Percentiles rank a stretch among this genome's conserved stretches.
Conservation (phyloP, 1,284 basidiomycete species). For the Cystobasidium sp. region DNA sequence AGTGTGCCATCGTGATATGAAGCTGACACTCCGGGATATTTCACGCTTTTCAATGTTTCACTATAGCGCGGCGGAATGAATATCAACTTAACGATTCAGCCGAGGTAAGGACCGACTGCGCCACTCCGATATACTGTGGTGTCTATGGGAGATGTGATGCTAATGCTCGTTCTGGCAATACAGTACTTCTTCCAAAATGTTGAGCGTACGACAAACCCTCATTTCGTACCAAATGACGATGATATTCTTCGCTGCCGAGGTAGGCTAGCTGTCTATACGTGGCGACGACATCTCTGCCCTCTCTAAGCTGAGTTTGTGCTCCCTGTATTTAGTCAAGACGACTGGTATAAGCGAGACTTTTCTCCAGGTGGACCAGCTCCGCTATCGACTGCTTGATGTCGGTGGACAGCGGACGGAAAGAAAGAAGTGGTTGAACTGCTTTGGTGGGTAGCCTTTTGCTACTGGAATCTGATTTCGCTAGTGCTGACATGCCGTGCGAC, state of each 20-base stretch:
- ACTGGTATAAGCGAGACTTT: conserved; percentile 92
- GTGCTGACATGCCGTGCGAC: neutral
- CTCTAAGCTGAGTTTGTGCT: neutral
- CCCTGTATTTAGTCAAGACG: conserved; percentile 76
- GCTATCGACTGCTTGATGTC: conserved; percentile 74
- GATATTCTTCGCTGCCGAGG: conserved; percentile 79
- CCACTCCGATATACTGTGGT: neutral
- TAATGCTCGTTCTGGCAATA: neutral
- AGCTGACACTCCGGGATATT: too few species aligned
- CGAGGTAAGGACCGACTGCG: conserved; percentile 57
- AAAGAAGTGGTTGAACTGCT: conserved; percentile 67
- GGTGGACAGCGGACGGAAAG: conserved; percentile 86
- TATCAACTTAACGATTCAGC: conserved; percentile 54
- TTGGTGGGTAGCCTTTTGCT: conserved; percentile 8
- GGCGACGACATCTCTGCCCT: neutral
- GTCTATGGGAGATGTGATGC: neutral
- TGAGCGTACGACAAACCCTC: conserved; percentile 74
- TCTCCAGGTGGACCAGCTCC: conserved; percentile 63
- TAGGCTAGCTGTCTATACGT: neutral
- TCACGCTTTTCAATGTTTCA: too few species aligned
- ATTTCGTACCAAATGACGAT: conserved; percentile 79
- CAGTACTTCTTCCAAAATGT: conserved; percentile 85
- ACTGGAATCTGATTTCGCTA: neutral
- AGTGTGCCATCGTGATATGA: too few species aligned
- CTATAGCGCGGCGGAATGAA: conserved; percentile 44